Conservation (phyloP, 1,284 basidiomycete genomes). For the Wolfiporia cocos region DNA sequence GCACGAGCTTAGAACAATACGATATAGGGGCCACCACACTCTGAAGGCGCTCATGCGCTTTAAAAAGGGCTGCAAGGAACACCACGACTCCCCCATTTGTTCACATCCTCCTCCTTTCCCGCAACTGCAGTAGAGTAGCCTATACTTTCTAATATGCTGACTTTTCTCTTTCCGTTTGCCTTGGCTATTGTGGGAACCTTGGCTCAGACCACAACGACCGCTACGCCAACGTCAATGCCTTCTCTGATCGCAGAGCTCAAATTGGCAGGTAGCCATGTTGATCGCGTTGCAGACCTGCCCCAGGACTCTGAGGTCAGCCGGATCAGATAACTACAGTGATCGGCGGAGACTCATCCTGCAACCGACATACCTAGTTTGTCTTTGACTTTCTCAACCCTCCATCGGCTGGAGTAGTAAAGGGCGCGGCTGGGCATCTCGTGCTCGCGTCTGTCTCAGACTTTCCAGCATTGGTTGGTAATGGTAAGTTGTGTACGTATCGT, state of each 20-base stretch:
- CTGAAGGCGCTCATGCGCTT: too few relatives aligned
- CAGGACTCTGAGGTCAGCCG: constrained; percentile 21
- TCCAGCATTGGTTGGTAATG: constrained; percentile 22
- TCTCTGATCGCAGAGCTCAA: constrained; percentile 15
- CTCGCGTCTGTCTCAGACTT: constrained; percentile 22
- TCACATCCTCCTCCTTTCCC: too few relatives aligned
- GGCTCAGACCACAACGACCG: constrained; percentile 9
- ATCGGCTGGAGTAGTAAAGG: constrained; percentile 10
- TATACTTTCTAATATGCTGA: constrained; percentile 9
- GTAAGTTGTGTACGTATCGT: too few relatives aligned
- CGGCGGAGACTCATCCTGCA: too few relatives aligned
- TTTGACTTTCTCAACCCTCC: constrained; percentile 24
- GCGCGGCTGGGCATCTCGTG: constrained; percentile 21
- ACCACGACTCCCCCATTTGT: too few relatives aligned
- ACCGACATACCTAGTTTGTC: constrained; percentile 23
- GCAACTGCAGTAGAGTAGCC: background rate
- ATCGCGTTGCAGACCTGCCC: constrained; percentile 18
- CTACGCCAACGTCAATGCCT: constrained; percentile 4
- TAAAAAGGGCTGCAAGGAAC: too few relatives aligned
- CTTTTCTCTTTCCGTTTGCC: constrained; percentile 11
- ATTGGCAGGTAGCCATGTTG: constrained; percentile 15
- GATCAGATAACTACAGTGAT: too few relatives aligned
- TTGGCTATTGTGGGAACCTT: constrained; percentile 12
- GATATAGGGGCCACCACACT: too few relatives aligned
- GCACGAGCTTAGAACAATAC: too few relatives aligned